These are phyloP conservation scores for Fusarium tjaetaba DNA, from an alignment of 2,329 filamentous ascomycete species.

Conservation along the genomic window DNA sequence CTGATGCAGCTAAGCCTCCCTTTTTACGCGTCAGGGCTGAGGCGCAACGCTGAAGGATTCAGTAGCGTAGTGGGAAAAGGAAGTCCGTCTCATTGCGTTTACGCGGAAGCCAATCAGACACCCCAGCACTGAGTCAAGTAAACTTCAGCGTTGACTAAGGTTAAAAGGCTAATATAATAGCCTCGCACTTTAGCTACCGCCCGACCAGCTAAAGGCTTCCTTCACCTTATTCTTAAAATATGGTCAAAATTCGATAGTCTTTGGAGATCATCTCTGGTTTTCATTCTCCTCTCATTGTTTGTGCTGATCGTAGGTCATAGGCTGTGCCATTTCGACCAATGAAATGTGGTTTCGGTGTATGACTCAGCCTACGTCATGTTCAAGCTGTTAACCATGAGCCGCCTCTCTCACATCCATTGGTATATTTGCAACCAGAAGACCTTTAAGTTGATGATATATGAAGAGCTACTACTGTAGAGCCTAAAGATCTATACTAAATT, in stretches of 20 bases:
- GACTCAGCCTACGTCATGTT: neutral
- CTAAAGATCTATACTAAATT: neutral
- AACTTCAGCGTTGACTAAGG: neutral
- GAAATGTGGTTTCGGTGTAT: neutral
- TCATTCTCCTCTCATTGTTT: neutral
- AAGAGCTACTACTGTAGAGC: too few relatives aligned
- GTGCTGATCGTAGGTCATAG: neutral
- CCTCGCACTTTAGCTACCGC: neutral
- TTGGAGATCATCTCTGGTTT: neutral
- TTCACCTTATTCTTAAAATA: neutral
- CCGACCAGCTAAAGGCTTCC: neutral
- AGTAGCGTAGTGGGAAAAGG: neutral
- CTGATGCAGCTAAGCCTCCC: neutral
- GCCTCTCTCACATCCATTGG: neutral
- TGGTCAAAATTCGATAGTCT: neutral
- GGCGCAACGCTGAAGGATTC: neutral
- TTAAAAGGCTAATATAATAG: neutral
- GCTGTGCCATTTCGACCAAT: neutral
- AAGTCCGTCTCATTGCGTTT: neutral
- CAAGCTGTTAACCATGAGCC: neutral
- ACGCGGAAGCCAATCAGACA: neutral
- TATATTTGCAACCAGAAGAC: accelerated
- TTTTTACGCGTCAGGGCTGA: neutral
- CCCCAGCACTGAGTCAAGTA: neutral
- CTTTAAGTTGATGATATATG: too few relatives aligned